Conservation (phyloP, 768 basidiomycete genomes). For the Pisolithus marmoratus region DNA sequence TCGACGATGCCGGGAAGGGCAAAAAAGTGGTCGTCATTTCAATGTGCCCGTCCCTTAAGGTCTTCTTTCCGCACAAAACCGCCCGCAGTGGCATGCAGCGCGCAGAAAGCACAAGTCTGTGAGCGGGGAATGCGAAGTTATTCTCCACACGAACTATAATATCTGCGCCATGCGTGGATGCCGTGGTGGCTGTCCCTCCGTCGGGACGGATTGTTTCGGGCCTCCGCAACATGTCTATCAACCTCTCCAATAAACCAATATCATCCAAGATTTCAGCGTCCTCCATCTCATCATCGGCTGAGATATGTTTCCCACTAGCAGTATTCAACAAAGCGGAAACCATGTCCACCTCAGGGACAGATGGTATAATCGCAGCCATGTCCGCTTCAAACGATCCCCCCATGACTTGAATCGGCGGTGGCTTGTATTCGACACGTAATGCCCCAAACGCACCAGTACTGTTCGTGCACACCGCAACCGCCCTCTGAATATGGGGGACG, state of each 20-base stretch:
- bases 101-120: constrained; percentile 59
- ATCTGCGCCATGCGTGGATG: constrained; percentile 49
- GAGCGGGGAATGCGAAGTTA: constrained; percentile 49
- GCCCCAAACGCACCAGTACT: constrained; percentile 87
- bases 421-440: constrained; percentile 65
- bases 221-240: constrained; percentile 11
- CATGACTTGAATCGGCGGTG: constrained; percentile 45
- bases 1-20: constrained; percentile 6
- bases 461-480: constrained; percentile 77
- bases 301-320: background rate
- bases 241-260: constrained; percentile 24
- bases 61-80: constrained; percentile 33
- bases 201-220: background rate
- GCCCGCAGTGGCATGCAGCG: constrained; percentile 44
- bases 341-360: constrained; percentile 12
- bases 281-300: constrained; percentile 33
- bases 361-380: constrained; percentile 62
- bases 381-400: constrained; percentile 63
- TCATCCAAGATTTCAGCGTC: constrained; percentile 34
- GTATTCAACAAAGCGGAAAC: background rate
- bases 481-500: constrained; percentile 79
- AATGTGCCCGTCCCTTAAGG: constrained; percentile 23
- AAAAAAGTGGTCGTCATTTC: constrained; percentile 26
- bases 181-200: constrained; percentile 1
- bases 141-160: constrained; percentile 43